Conservation (phyloP, 306 rosid genomes). For the Fragaria nilgerrensis region DNA sequence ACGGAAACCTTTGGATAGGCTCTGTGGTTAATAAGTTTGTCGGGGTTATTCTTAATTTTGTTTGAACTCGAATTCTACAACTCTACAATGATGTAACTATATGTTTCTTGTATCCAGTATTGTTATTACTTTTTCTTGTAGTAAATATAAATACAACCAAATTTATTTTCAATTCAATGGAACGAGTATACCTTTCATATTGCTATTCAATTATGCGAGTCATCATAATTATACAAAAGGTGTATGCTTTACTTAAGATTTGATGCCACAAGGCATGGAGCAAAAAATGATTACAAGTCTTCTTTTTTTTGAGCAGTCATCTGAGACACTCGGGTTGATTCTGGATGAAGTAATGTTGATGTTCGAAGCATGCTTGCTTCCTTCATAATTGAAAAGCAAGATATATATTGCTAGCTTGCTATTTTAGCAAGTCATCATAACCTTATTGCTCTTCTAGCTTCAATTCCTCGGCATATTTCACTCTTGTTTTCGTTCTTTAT, state of each 20-base stretch:
- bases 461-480: not conserved
- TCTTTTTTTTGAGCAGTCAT: not conserved
- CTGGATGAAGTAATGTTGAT: not conserved
- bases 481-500: not conserved
- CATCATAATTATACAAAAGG: not conserved
- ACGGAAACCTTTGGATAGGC: slow-evolving; percentile 13
- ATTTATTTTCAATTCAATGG: not conserved
- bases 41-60: not conserved
- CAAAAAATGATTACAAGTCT: not conserved
- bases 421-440: slow-evolving; percentile 3
- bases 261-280: not conserved
- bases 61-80: not conserved
- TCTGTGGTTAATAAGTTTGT: not conserved
- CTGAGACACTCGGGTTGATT: not conserved
- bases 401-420: not conserved
- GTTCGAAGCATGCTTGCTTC: not conserved
- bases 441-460: not conserved
- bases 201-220: not conserved
- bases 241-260: not conserved
- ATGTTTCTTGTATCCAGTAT: not conserved
- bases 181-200: not conserved
- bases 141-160: too few species aligned
- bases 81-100: not conserved
- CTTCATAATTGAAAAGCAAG: not conserved
- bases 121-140: too few species aligned